Conservation (phyloP, 495 filamentous ascomycete genomes). For the Lasiosphaeria ovina region DNA sequence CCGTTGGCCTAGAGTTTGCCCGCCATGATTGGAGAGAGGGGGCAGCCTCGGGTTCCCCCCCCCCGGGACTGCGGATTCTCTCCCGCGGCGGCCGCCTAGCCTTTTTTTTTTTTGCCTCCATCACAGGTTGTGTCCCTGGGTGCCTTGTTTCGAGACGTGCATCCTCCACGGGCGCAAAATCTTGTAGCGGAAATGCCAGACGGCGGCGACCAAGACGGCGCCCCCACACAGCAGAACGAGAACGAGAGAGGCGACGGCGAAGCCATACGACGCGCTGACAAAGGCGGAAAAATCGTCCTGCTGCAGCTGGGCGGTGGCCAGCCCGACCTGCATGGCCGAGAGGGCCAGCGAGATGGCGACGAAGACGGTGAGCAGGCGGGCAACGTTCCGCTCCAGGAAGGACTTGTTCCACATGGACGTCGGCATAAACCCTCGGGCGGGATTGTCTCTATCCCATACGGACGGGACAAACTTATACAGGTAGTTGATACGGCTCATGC, state of each 20-base stretch:
- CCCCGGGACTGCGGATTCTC: too few relatives aligned
- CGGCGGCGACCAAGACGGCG: background rate
- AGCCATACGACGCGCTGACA: conserved; percentile 5
- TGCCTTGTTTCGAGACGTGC: background rate
- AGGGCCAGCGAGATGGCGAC: conserved; percentile 7
- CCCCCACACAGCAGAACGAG: background rate
- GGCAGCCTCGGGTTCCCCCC: too few relatives aligned
- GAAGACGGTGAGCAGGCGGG: conserved; percentile 4
- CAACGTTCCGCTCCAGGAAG: conserved; percentile 1
- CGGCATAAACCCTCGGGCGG: conserved; percentile 5
- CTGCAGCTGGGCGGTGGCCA: conserved; percentile 6
- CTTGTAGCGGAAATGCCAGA: background rate
- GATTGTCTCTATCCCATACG: background rate
- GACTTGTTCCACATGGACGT: conserved; percentile 9
- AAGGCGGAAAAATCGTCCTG: background rate
- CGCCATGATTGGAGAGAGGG: too few relatives aligned
- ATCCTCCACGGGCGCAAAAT: background rate
- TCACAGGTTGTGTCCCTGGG: background rate
- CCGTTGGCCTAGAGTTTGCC: too few relatives aligned
- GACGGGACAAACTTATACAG: conserved; percentile 8
- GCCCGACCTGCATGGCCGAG: conserved; percentile 10
- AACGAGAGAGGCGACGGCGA: conserved; percentile 1
- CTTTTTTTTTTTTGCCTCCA: background rate
- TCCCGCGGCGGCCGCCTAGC: too few relatives aligned
- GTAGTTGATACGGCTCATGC: conserved; percentile 12